These are phyloP conservation scores for Apiospora koreana DNA, from an alignment of 2,329 filamentous ascomycete genomes.

Conservation along the genomic window DNA sequence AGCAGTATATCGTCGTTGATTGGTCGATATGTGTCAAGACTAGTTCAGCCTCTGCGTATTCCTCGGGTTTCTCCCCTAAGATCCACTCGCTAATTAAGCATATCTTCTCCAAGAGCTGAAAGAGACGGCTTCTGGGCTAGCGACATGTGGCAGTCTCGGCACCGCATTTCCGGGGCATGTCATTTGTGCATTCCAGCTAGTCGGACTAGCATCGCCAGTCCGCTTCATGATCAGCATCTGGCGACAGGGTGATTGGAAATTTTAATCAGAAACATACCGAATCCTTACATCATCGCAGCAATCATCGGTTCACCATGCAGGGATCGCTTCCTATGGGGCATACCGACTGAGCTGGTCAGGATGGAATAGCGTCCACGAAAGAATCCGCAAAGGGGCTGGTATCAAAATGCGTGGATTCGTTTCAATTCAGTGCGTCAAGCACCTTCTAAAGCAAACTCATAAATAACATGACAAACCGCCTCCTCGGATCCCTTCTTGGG, in stretches of 20 bases:
- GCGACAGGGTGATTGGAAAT: not conserved
- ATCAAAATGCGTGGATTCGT: not conserved
- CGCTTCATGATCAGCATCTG: not conserved
- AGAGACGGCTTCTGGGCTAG: not conserved
- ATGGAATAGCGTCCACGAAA: too few relatives aligned
- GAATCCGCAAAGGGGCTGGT: not conserved
- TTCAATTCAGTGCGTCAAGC: slow-evolving; percentile 1
- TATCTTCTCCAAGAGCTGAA: not conserved
- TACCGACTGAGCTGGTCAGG: not conserved
- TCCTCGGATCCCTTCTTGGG: not conserved
- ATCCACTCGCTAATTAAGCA: not conserved
- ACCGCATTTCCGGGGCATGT: not conserved
- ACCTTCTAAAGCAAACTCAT: not conserved
- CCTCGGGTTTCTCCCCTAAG: not conserved
- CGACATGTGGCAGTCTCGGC: not conserved
- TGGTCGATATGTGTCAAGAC: not conserved
- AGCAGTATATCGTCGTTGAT: not conserved
- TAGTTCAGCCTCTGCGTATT: not conserved
- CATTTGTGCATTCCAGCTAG: not conserved
- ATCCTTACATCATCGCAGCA: not conserved
- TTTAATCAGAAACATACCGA: not conserved
- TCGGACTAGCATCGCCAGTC: not conserved
- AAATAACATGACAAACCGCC: not conserved
- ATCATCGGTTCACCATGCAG: not conserved
- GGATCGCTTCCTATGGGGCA: too few relatives aligned